Evolutionary conservation across 169 alveolate genomes (phyloP).

Genomic region (Plasmodium vivax): DNA sequence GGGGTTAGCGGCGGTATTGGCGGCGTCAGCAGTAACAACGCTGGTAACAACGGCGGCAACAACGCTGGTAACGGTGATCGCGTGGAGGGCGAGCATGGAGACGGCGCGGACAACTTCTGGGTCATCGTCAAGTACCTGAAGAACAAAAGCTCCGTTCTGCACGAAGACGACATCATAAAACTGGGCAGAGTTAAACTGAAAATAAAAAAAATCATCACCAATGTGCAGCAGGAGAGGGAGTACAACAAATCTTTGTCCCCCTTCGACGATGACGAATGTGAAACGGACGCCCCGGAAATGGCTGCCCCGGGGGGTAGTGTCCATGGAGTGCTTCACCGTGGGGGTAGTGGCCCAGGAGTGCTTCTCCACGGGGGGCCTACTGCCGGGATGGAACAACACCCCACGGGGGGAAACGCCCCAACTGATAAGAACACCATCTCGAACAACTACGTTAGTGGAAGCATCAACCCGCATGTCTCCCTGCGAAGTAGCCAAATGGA

Average conservation of each 20-base stretch:
- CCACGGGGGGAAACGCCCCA: background rate
- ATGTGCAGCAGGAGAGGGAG: constrained; percentile 73
- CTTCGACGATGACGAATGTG: constrained; percentile 79
- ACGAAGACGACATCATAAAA: constrained; percentile 79
- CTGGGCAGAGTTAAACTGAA: constrained; percentile 79
- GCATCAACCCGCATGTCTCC: background rate
- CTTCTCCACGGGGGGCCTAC: background rate
- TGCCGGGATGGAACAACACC: background rate
- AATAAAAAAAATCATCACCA: constrained; percentile 79
- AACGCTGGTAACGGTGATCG: background rate
- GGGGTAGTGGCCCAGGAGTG: too few relatives aligned
- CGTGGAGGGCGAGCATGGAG: background rate
- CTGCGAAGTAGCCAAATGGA: background rate
- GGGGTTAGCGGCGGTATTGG: constrained; percentile 3
- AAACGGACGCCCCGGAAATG: constrained; percentile 77
- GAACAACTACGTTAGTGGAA: background rate
- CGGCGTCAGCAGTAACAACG: background rate
- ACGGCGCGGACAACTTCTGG: constrained; percentile 75
- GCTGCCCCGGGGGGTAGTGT: background rate
- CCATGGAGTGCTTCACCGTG: too few relatives aligned
- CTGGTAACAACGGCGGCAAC: background rate
- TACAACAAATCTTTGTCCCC: constrained; percentile 62
- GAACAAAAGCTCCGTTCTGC: constrained; percentile 71
- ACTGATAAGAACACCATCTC: background rate
- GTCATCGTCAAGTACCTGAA: constrained; percentile 75